Conservation (phyloP, 805 yeast genomes). For the Starmerella apis region DNA sequence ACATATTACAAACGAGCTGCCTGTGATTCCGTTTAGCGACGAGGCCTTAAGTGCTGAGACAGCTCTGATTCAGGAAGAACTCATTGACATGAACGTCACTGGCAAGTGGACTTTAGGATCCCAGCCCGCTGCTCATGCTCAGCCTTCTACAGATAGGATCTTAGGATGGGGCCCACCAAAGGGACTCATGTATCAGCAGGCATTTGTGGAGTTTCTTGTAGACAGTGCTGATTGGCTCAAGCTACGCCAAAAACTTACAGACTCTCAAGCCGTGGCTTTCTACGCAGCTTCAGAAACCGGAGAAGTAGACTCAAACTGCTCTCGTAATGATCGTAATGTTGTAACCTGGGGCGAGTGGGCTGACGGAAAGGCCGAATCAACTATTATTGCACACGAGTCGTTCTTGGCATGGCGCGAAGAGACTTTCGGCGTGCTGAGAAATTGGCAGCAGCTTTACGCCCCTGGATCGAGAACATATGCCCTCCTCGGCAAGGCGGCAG, state of each 20-base stretch:
- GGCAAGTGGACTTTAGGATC: conserved; percentile 85
- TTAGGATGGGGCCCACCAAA: conserved; percentile 96
- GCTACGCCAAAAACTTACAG: conserved; percentile 19
- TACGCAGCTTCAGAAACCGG: conserved; percentile 53
- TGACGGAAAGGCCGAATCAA: conserved; percentile 81
- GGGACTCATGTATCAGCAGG: conserved; percentile 84
- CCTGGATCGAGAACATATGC: conserved; percentile 42
- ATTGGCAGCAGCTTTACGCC: conserved; percentile 80
- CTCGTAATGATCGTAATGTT: conserved; percentile 50
- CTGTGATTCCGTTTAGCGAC: conserved; percentile 86
- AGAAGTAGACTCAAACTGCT: conserved; percentile 47
- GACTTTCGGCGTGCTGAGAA: conserved; percentile 80
- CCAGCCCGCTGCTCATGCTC: conserved; percentile 85
- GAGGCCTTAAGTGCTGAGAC: conserved; percentile 80
- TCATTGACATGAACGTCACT: conserved; percentile 61
- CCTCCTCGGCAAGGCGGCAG: conserved; percentile 51
- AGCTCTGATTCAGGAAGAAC: conserved; percentile 81
- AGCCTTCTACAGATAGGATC: conserved; percentile 67
- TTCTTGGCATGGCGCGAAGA: conserved; percentile 95
- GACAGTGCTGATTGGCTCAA: conserved; percentile 57
- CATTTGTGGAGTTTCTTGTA: conserved; percentile 85
- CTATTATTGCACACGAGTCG: conserved; percentile 84
- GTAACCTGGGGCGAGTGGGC: conserved; percentile 98
- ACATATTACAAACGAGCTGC: conserved; percentile 64
- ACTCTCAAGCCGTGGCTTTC: conserved; percentile 50